A percentile compares a stretch with the other conserved stretches of the same genome.
phyloP scores from a whole-genome alignment of 345 rosid species.

The Brassica carinata region DNA sequence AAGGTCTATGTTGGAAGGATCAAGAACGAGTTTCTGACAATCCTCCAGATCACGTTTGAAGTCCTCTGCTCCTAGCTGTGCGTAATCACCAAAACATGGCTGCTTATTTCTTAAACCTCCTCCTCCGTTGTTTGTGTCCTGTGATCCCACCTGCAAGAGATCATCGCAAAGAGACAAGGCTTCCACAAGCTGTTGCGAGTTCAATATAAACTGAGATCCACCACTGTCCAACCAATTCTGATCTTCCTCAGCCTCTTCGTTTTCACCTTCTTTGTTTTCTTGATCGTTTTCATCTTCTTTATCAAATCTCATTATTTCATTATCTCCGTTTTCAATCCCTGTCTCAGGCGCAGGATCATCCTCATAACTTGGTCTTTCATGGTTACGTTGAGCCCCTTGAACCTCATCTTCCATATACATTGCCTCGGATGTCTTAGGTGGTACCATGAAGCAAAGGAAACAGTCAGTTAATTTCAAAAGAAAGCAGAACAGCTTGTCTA shows the following conservation, averaged over 20 bases:
- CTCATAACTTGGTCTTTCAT: conserved; percentile 40
- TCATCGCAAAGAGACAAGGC: conserved; percentile 86
- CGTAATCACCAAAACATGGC: conserved; percentile 75
- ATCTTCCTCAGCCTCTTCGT: conserved; percentile 51
- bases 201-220: conserved; percentile 67
- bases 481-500: not conserved
- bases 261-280: conserved; percentile 32
- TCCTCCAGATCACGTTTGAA: conserved; percentile 88
- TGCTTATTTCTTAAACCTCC: conserved; percentile 47
- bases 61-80: conserved; percentile 70
- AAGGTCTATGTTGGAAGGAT: conserved; percentile 76
- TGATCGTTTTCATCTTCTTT: conserved; percentile 32
- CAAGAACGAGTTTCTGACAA: conserved; percentile 71
- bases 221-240: conserved; percentile 84
- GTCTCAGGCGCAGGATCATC: conserved; percentile 37
- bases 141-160: conserved; percentile 47
- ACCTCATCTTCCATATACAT: conserved; percentile 48
- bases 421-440: conserved; percentile 41
- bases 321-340: conserved; percentile 31
- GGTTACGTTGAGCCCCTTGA: conserved; percentile 43
- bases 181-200: conserved; percentile 94
- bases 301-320: conserved; percentile 35
- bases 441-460: not conserved
- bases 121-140: conserved; percentile 48
- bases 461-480: conserved; percentile 1